Conservation (phyloP, 371 early-diverging fungal species). For the Apophysomyces ossiformis region DNA sequence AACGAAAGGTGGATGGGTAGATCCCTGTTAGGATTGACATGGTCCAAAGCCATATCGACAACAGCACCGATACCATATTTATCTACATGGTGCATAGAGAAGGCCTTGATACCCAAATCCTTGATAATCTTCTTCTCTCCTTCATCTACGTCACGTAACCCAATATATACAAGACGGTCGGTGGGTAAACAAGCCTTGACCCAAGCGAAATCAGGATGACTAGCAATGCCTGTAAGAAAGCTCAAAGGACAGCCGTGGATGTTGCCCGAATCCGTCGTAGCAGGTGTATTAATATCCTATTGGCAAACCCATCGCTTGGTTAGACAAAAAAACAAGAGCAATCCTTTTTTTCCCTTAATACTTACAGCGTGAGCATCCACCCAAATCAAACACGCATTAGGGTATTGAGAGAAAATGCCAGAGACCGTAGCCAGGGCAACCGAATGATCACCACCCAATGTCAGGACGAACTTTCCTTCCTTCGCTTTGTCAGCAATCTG, state of each 20-base stretch:
- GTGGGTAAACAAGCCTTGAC: slow-evolving; percentile 78
- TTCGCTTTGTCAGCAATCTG: slow-evolving; percentile 68
- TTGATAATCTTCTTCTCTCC: slow-evolving; percentile 86
- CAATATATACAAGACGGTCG: slow-evolving; percentile 92
- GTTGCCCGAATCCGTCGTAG: slow-evolving; percentile 89
- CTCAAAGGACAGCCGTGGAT: slow-evolving; percentile 96
- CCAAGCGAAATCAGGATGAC: slow-evolving; percentile 83
- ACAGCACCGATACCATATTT: slow-evolving; percentile 92
- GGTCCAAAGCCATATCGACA: slow-evolving; percentile 92
- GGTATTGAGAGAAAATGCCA: slow-evolving; percentile 81
- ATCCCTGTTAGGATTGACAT: slow-evolving; percentile 82
- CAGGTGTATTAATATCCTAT: slow-evolving; percentile 95
- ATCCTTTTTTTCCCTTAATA: neutral
- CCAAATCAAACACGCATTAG: slow-evolving; percentile 94
- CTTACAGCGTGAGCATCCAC: slow-evolving; percentile 96
- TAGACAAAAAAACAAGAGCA: no score
- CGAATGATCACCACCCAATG: slow-evolving; percentile 94
- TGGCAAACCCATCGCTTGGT: no score
- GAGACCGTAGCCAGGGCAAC: slow-evolving; percentile 89
- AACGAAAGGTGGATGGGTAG: slow-evolving; percentile 91
- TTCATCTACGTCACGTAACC: slow-evolving; percentile 92
- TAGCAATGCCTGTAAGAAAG: slow-evolving; percentile 86
- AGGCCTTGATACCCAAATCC: slow-evolving; percentile 86
- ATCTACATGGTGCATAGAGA: slow-evolving; percentile 97
- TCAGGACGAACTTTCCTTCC: slow-evolving; percentile 78